These are phyloP conservation scores for Coccomyxa sp. DNA, from an alignment of 139 green algal genomes.

Conservation along the genomic window DNA sequence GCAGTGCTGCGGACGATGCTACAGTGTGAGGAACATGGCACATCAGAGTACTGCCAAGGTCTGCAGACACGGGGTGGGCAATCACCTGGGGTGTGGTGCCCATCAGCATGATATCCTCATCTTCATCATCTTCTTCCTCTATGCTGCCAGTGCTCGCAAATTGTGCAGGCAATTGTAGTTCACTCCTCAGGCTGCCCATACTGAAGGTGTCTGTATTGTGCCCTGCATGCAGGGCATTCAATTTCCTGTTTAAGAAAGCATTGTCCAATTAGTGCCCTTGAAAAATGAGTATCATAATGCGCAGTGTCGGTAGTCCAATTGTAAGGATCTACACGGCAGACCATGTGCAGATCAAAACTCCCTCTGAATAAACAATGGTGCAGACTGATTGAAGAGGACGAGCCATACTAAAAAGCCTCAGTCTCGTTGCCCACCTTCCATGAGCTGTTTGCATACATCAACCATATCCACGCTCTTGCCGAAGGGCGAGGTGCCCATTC, in stretches of 20 bases:
- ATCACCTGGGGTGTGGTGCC: constrained; percentile 46
- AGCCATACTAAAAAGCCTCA: background rate
- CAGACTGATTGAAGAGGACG: background rate
- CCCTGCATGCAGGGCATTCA: background rate
- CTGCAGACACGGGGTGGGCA: no score
- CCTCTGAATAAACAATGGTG: background rate
- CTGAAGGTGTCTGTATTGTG: constrained; percentile 19
- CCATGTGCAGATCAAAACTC: background rate
- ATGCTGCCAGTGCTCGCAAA: background rate
- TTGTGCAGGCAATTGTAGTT: constrained; percentile 44
- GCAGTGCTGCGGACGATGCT: no score
- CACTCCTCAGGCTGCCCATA: constrained; percentile 54
- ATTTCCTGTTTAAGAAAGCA: background rate
- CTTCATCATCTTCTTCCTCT: constrained; percentile 44
- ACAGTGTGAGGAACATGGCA: no score
- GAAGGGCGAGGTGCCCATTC: constrained; percentile 46
- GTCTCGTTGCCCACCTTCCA: constrained; percentile 37
- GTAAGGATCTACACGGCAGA: background rate
- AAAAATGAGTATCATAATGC: background rate
- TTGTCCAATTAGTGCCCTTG: background rate
- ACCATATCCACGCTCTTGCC: constrained; percentile 76
- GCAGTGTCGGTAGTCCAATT: background rate
- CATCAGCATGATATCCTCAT: constrained; percentile 76
- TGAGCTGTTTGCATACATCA: constrained; percentile 63
- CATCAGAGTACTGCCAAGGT: no score